Base-by-base conservation (phyloP, 768 basidiomycete genomes). In the Fibroporia radiculosa region DNA sequence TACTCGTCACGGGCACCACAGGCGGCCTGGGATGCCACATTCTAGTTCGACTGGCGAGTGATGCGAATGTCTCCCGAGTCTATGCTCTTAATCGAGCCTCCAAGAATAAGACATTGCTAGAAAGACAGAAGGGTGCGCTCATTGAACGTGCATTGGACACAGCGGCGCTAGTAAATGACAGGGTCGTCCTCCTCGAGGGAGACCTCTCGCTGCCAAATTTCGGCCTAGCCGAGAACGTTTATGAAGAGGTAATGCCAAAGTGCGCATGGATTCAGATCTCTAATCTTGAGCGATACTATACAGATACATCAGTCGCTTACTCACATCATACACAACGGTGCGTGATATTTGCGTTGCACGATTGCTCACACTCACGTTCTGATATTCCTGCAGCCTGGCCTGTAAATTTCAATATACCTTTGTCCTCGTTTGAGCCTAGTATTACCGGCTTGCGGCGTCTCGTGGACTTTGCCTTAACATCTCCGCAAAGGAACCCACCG, bases 331-430 rank as follows among this genome's bases (percentile, higher is more conserved):
- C 53, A 71, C 67, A 12, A 72, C 67, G 1, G 54, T 53, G 20
- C 19, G 52, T 22, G 12, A 23, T 18, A 5, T 12, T 18, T 24
- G 11, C 6, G 11, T 16, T n/a, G n/a, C n/a, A n/a, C n/a, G n/a
- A n/a, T n/a, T n/a, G n/a, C 7, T 10, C 3, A 5, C n/a, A 11
- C 24, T 20, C 25, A n/a, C 3, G 11, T 2, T 40, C 8, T 16
- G 42, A 36, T 28, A 27, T 19, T 5, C 3, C 1, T 32, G 14
- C 26, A 55, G 70, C 66, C 0, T 72, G 67, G 71, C 49, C 59
- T 6, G 55, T 74, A 2, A 62, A 74, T 36, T 72, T 73, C 52
- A 71, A 73, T 33, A 44, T 66, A 3, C 55, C 64, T 0, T 52
- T 72, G 1, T 33, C 50, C 0, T 69, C 69, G 1, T 71, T 65